These are phyloP conservation scores for Salix udensis DNA, from an alignment of 345 rosid species.

Conservation along the genomic window DNA sequence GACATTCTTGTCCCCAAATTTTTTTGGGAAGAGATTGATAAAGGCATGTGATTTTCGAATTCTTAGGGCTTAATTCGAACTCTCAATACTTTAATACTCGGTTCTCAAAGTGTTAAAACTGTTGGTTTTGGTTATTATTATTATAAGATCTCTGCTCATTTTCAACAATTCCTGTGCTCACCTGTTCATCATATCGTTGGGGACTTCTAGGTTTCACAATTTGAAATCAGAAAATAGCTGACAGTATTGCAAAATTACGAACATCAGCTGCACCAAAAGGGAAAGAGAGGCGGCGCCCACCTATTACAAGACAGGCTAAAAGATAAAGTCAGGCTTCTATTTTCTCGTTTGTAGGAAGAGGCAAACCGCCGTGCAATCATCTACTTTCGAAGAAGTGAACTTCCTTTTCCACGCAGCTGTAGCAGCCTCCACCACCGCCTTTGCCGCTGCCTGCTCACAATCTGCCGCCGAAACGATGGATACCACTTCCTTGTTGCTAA, in stretches of 20 bases:
- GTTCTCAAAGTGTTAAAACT: background rate
- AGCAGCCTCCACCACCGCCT: constrained; percentile 65
- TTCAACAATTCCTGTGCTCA: background rate
- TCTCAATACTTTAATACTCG: background rate
- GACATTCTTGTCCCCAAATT: background rate
- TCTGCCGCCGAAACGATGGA: constrained; percentile 44
- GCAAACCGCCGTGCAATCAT: constrained; percentile 67
- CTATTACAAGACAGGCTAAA: background rate
- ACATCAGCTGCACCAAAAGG: background rate
- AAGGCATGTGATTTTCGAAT: background rate
- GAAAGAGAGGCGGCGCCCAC: background rate
- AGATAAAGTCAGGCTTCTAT: background rate
- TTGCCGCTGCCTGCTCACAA: constrained; percentile 44
- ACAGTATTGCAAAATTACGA: background rate
- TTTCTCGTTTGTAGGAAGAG: constrained; percentile 43
- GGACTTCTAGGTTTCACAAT: background rate
- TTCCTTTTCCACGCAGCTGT: constrained; percentile 53
- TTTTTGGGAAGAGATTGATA: background rate
- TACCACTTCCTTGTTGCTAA: constrained; percentile 57
- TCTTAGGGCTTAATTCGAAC: background rate
- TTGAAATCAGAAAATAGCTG: background rate
- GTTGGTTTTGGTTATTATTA: background rate
- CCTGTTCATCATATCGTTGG: background rate
- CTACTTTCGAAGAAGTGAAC: constrained; percentile 55
- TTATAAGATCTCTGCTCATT: background rate